Evolutionary conservation across 2,329 filamentous ascomycete genomes (phyloP).

Genomic region (Biscogniauxia marginata): DNA sequence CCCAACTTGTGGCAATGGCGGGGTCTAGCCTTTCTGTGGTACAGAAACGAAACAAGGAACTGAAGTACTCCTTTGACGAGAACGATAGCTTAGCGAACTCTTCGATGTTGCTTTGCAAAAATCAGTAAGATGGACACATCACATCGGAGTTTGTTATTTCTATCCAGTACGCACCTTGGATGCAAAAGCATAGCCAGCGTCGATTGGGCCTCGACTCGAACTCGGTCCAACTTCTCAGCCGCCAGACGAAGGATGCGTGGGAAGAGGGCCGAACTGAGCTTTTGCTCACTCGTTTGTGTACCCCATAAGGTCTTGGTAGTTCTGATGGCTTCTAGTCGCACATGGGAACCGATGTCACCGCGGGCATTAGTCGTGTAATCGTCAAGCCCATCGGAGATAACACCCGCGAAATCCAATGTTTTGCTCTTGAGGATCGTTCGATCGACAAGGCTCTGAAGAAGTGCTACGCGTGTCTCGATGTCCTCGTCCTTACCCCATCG

Average conservation of each 20-base stretch:
- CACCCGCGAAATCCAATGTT: constrained; percentile 39
- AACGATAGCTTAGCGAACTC: constrained; percentile 43
- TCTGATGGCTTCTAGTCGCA: constrained; percentile 76
- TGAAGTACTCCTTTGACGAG: constrained; percentile 62
- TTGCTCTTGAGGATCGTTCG: constrained; percentile 45
- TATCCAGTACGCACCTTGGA: constrained; percentile 41
- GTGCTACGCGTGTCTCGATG: constrained; percentile 53
- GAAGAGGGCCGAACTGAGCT: constrained; percentile 41
- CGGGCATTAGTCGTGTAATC: constrained; percentile 90
- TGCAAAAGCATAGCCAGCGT: constrained; percentile 47
- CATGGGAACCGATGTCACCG: constrained; percentile 86
- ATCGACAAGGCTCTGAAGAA: constrained; percentile 53
- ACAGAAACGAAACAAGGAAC: constrained; percentile 49
- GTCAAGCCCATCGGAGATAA: constrained; percentile 63
- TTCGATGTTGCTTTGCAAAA: constrained; percentile 31
- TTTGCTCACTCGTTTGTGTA: constrained; percentile 9
- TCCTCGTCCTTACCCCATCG: constrained; percentile 53
- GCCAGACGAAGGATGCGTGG: constrained; percentile 64
- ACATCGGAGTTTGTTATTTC: neutral
- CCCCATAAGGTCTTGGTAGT: constrained; percentile 66
- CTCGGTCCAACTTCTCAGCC: constrained; percentile 86
- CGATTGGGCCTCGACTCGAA: constrained; percentile 66
- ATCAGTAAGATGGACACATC: constrained; percentile 20
- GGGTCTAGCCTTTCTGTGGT: constrained; percentile 36
- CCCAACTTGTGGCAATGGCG: constrained; percentile 36